Base-by-base conservation (phyloP, 352 stramenopile species). In the Pythium rishiriense region DNA sequence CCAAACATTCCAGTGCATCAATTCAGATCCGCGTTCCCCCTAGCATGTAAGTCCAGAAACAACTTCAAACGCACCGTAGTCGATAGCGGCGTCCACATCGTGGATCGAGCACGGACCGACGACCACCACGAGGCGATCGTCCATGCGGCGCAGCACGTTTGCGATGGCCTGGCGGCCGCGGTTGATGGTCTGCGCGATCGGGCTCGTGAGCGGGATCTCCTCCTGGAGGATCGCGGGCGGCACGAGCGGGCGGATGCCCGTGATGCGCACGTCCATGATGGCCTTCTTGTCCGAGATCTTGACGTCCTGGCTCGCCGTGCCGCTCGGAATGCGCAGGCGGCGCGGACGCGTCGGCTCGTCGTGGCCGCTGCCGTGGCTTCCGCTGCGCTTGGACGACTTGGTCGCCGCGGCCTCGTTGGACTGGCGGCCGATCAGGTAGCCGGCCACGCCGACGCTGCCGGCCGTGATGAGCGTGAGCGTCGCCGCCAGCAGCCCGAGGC, bases 91-190 rank as follows among this genome's bases (percentile, higher is more conserved):
- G 33, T 95, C 76, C 25, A 90, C 85, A 60, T 97, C 85, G 70
- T 97, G 88, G 62, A 97, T 94, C 37, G 88, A 97, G 81, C 88
- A 97, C 1, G 88, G 88, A 12, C 88, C 88, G 24, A 97, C 88
- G 1, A 97, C 69, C 10, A 94, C 87, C 12, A 81, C 81, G 37
- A 97, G 76, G 22, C 88, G 84, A 67, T 96, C 88, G 54, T 97
- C 88, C 61, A 90, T 78, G 62, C 85, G 82, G 57, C 81, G 78
- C 50, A 97, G 55, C 25, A 96, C 74, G 57, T 93, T 93, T 52
- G 78, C 73, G 15, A 94, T 65, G 9, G 73, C 80, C 64, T 94
- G 82, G 19, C 88, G 85, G 0, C 83, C 81, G 21, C 76, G 75
- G 64, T 81, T 94, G 50, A 95, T 88, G 66, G 86, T 95, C 50